Evolutionary conservation across 768 basidiomycete genomes (phyloP), one percentile per base, ranked within the genome.

Genomic region (Paxillus involutus): DNA sequence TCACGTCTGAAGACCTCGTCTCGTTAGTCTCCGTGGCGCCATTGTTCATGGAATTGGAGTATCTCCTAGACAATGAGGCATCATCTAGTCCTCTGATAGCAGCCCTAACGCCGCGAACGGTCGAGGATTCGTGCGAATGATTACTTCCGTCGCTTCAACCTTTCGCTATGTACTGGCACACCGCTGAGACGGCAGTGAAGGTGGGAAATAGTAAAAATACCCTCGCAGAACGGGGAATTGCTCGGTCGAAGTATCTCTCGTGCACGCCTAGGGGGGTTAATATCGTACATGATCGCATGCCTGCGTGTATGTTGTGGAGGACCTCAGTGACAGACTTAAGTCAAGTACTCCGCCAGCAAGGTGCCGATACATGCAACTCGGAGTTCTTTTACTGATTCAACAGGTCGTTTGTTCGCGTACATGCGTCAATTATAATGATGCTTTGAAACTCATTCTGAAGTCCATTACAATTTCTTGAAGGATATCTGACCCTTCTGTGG

Each of bases 81-180:
- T 21, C 59, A 3, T 64, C 61, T 8, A 46, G 13, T 21, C 30
- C 12, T 9, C 39, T 67, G 16, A 39, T 67, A 53, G 55, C 52
- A n/a, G 58, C 56, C 29, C 24, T 67, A 61, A 67, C 64, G 42
- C 66, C 65, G 3, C 52, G 50, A 1, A 19, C 47, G n/a, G 37
- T 51, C 10, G 55, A 48, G 8, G 64, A 58, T 0, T 45, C 4
- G 6, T 3, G 56, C 13, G 47, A 36, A n/a, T 68, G 66, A 42
- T 32, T 65, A 1, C 58, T 67, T 3, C 58, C 63, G 0, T 11
- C 21, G 35, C 32, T 67, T 37, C 59, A 68, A 17, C 54, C 59
- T 46, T 21, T 63, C 14, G 54, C 42, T 14, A 54, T 66, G 32
- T 58, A 61, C 35, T 68, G 65, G 65, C 66, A 68, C 40, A 66